These are phyloP conservation scores for Ustilago crameri DNA, from an alignment of 1,284 basidiomycete genomes.

Conservation along the genomic window DNA sequence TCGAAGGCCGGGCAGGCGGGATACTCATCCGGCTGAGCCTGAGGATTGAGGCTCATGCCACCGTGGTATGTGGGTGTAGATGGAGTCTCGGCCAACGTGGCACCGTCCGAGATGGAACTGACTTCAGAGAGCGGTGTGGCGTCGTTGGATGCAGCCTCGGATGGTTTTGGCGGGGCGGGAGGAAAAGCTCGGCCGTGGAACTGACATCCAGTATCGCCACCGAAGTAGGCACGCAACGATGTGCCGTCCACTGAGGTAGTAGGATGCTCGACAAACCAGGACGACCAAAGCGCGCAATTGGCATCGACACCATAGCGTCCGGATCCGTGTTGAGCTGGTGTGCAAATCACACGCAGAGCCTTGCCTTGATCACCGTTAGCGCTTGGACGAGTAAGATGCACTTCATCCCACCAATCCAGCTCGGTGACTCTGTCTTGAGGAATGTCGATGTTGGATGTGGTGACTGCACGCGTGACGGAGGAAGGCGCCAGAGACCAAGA, in stretches of 20 bases:
- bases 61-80: slow-evolving; percentile 20
- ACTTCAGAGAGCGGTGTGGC: slow-evolving; percentile 14
- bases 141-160: slow-evolving; percentile 6
- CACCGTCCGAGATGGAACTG: slow-evolving; percentile 7
- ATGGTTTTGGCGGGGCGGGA: slow-evolving; percentile 22
- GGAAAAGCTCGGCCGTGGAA: slow-evolving; percentile 50
- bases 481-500: slow-evolving; percentile 17
- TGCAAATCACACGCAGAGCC: slow-evolving; percentile 47
- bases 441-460: slow-evolving; percentile 40
- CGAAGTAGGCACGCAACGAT: slow-evolving; percentile 52
- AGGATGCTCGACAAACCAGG: slow-evolving; percentile 57
- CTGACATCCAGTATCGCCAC: slow-evolving; percentile 64
- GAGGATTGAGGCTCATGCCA: slow-evolving; percentile 17
- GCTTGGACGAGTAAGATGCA: slow-evolving; percentile 14
- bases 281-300: slow-evolving; percentile 56
- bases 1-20: slow-evolving; percentile 62
- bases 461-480: slow-evolving; percentile 13
- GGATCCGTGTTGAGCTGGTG: slow-evolving; percentile 65
- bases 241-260: not conserved
- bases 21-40: slow-evolving; percentile 17
- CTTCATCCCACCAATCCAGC: slow-evolving; percentile 66
- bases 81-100: not conserved
- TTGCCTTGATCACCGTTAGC: slow-evolving; percentile 1
- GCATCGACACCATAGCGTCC: slow-evolving; percentile 58
- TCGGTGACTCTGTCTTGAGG: slow-evolving; percentile 52